A percentile compares a stretch with the other conserved stretches of the same genome.
phyloP scores from a whole-genome alignment of 768 basidiomycete genomes.

The Pisolithus tinctorius region DNA sequence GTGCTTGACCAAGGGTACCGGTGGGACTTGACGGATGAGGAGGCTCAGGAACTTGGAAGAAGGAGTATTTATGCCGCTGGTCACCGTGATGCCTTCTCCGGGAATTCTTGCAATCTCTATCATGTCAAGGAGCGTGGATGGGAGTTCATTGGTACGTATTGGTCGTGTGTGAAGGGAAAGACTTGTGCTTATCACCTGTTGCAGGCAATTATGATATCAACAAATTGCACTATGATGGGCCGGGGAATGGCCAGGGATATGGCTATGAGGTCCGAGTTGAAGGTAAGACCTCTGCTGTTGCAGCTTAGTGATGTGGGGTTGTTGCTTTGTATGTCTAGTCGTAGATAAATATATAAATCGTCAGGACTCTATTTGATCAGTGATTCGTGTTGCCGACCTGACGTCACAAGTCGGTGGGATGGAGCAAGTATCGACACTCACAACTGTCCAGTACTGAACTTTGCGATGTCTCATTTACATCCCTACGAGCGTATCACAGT shows the following conservation, averaged over 20 bases:
- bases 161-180: neutral
- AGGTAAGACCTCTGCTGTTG: slow-evolving; percentile 43
- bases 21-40: slow-evolving; percentile 89
- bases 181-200: slow-evolving; percentile 7
- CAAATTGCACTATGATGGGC: slow-evolving; percentile 86
- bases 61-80: slow-evolving; percentile 95
- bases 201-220: slow-evolving; percentile 90
- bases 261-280: slow-evolving; percentile 71
- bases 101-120: slow-evolving; percentile 93
- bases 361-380: too few relatives aligned
- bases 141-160: slow-evolving; percentile 84
- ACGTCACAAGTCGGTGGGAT: too few relatives aligned
- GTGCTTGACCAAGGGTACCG: slow-evolving; percentile 92
- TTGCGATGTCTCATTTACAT: slow-evolving; percentile 68
- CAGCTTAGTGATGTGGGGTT: slow-evolving; percentile 18
- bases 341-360: neutral
- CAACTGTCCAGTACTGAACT: slow-evolving; percentile 31
- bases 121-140: slow-evolving; percentile 94
- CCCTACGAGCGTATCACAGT: slow-evolving; percentile 67
- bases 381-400: too few relatives aligned
- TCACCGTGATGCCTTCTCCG: slow-evolving; percentile 94
- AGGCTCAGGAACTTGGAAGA: slow-evolving; percentile 90
- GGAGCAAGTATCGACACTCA: too few relatives aligned
- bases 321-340: slow-evolving; percentile 14
- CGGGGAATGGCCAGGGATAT: slow-evolving; percentile 67